Evolutionary conservation across 2,329 filamentous ascomycete species (phyloP), one percentile per base, ranked within the genome.

Genomic region (Hirsutella thompsonii): DNA sequence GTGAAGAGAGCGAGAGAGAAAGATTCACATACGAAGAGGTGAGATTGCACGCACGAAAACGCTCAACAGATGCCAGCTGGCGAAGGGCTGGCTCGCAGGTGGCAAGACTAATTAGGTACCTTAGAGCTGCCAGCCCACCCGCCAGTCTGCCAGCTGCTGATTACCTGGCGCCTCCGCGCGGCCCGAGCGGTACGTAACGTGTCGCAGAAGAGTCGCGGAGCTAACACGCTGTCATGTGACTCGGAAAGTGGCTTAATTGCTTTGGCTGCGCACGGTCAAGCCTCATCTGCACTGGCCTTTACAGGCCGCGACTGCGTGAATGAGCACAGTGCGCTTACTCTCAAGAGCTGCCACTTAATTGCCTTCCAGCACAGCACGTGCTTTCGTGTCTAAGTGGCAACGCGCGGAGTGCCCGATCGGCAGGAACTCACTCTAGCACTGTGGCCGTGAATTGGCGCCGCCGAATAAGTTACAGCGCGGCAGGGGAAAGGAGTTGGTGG

Each of bases 191-290:
- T 41, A 34, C 39, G 20, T 28, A 34, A 35, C 38, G 47, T 43
- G 36, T 34, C 37, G 18, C 37, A 29, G 43, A 37, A 35, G 8
- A 16, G 37, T 45, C 49, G 44, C 49, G 53, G 42, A 43, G 47
- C 51, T 55, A 48, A 56, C 58, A 61, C 58, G 53, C 52, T 57
- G 55, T 57, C 55, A 59, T 38, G 56, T 60, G 58, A 56, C 16
- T 14, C 0, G 4, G 37, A 6, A 32, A 8, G 6, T 8, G 3
- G 32, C 14, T 34, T 34, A 18, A 34, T 34, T 19, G 43, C 26
- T 14, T 3, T 14, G 14, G 6, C 23, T 45, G 38, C 19, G 41
- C 50, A 54, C 53, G 49, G 48, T 49, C 9, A 2, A 1, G 2
- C 1, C 41, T 48, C 45, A 47, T 46, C 10, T 9, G 1, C 14